Conservation (phyloP, 2,329 filamentous ascomycete genomes). For the Ceratocystis smalleyi region DNA sequence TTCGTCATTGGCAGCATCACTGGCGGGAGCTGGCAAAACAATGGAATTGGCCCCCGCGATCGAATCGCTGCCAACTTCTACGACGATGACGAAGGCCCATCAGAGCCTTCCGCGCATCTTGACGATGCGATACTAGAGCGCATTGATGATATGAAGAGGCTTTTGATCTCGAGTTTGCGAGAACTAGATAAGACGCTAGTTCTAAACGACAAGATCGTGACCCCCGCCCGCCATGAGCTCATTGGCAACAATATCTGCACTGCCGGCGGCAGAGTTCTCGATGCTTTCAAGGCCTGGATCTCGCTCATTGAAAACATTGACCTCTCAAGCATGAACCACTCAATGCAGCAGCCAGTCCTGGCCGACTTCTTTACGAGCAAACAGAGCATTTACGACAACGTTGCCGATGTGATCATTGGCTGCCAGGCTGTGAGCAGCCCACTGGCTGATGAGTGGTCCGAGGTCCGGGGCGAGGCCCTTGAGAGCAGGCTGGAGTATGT, state of each 20-base stretch:
- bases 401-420: slow-evolving; percentile 72
- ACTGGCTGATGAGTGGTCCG: slow-evolving; percentile 86
- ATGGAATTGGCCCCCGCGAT: slow-evolving; percentile 48
- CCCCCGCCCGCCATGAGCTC: slow-evolving; percentile 58
- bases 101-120: slow-evolving; percentile 57
- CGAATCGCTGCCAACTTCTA: slow-evolving; percentile 68
- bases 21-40: slow-evolving; percentile 79
- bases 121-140: slow-evolving; percentile 66
- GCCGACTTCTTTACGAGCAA: slow-evolving; percentile 81
- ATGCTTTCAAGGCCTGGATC: slow-evolving; percentile 81
- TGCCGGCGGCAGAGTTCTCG: slow-evolving; percentile 63
- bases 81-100: slow-evolving; percentile 59
- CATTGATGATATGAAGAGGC: slow-evolving; percentile 70
- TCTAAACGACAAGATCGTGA: slow-evolving; percentile 66
- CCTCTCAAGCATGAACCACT: slow-evolving; percentile 60
- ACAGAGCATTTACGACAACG: slow-evolving; percentile 83
- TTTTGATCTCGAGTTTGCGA: slow-evolving; percentile 72
- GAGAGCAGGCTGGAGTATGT: slow-evolving; percentile 76
- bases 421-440: slow-evolving; percentile 89
- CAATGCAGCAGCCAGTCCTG: slow-evolving; percentile 69
- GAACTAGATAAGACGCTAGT: slow-evolving; percentile 73
- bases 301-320: slow-evolving; percentile 84
- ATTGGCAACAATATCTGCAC: slow-evolving; percentile 71
- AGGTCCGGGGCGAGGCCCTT: slow-evolving; percentile 75
- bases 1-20: slow-evolving; percentile 75